Evolutionary conservation across 2,329 filamentous ascomycete genomes (phyloP).

Genomic region (Coniochaeta hoffmannii): DNA sequence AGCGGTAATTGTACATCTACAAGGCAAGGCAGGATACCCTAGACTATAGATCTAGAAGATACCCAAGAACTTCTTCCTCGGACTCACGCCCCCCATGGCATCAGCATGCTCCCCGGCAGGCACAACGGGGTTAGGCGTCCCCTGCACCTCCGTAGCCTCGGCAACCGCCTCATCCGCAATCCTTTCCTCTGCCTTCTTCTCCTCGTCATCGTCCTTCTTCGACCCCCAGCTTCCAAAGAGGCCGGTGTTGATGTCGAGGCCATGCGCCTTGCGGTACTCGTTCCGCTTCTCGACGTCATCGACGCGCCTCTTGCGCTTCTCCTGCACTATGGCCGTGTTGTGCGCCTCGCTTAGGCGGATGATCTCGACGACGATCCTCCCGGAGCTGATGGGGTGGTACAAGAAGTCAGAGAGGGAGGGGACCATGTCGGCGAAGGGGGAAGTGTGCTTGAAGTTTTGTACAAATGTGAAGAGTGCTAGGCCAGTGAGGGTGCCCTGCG

Average conservation of each 20-base stretch:
- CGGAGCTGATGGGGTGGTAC: slow-evolving; percentile 60
- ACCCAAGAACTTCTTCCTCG: slow-evolving; percentile 73
- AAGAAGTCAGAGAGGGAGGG: slow-evolving; percentile 63
- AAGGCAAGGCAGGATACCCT: not conserved
- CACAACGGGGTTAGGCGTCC: not conserved
- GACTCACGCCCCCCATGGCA: slow-evolving; percentile 4
- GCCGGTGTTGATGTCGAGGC: slow-evolving; percentile 56
- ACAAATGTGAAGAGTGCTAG: slow-evolving; percentile 68
- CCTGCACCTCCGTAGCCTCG: slow-evolving; percentile 8
- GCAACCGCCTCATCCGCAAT: slow-evolving; percentile 24
- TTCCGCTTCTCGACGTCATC: slow-evolving; percentile 85
- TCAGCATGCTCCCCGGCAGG: slow-evolving; percentile 1
- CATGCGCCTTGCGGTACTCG: slow-evolving; percentile 80
- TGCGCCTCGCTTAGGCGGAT: slow-evolving; percentile 70
- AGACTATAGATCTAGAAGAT: slow-evolving; percentile 52
- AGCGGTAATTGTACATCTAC: not conserved
- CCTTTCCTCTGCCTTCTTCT: slow-evolving; percentile 37
- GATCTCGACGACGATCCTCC: slow-evolving; percentile 61
- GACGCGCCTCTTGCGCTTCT: slow-evolving; percentile 63
- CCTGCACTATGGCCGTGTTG: slow-evolving; percentile 58
- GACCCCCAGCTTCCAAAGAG: slow-evolving; percentile 27
- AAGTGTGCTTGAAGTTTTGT: slow-evolving; percentile 71
- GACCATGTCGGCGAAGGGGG: slow-evolving; percentile 72
- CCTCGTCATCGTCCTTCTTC: slow-evolving; percentile 21
- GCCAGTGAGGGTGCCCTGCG: slow-evolving; percentile 55